Evolutionary conservation across 2,329 filamentous ascomycete genomes (phyloP).

Genomic region (Xylogone sp.): DNA sequence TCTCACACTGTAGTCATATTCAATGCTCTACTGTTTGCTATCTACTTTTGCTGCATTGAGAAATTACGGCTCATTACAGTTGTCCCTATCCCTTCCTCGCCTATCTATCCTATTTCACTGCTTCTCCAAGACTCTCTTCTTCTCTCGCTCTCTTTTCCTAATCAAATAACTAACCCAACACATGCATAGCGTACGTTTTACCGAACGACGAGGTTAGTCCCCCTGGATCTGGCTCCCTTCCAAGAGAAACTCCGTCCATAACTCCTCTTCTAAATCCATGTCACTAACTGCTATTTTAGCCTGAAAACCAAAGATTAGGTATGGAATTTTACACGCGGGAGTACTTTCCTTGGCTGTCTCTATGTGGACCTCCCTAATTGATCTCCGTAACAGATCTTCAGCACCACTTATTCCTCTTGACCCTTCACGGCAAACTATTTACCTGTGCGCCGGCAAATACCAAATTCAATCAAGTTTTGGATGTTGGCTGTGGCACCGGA

Average conservation of each 20-base stretch:
- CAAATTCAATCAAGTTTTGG: conserved; percentile 5
- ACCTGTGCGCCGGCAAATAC: not conserved
- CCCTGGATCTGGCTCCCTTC: no score
- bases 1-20: no score
- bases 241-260: no score
- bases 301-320: not conserved
- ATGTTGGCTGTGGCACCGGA: conserved; percentile 6
- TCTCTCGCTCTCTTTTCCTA: not conserved
- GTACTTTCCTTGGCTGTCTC: not conserved
- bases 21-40: no score
- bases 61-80: no score
- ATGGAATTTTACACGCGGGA: not conserved
- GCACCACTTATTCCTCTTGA: conserved; percentile 3
- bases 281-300: not conserved
- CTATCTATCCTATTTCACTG: conserved; percentile 7
- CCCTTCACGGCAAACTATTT: not conserved
- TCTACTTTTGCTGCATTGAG: no score
- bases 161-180: not conserved
- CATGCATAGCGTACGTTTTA: conserved; percentile 15
- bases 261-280: no score
- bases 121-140: not conserved
- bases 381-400: conserved; percentile 4
- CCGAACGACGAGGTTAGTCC: conserved; percentile 17
- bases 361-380: no score
- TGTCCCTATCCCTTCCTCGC: no score